Evolutionary conservation across 768 basidiomycete genomes (phyloP), one percentile per base, ranked within the genome.

Genomic region (Galerina marginata): DNA sequence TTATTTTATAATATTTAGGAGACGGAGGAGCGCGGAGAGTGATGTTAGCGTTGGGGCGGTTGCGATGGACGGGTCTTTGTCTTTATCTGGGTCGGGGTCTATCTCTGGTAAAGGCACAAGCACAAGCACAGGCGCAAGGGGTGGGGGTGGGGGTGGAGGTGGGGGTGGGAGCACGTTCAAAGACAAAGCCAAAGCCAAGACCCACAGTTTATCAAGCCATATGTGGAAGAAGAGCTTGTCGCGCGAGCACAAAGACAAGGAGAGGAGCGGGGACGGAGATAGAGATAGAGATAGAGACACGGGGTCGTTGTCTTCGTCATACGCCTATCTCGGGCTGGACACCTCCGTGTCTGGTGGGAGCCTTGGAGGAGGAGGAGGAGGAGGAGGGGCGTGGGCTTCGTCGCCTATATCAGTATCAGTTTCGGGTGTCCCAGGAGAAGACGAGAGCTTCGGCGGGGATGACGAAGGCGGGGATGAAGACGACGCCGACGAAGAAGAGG

Each of bases 401-500:
- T 33, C 29, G 5, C 29, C 29, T 2, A 3, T 33, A 4, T 33
- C 29, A 33, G 7, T 33, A 4, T 33, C 29, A 33, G 29, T 1
- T 7, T 7, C 7, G 2, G 29, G 29, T 2, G 37, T 6, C 16
- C 11, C 25, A 1, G 48, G 48, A 5, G 51, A 37, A 5, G 51
- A 37, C 51, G 33, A 16, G 37, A 38, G 37, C 46, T 47, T 20
- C 3, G 44, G 16, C 33, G 49, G 33, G 26, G 49, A 50, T 15
- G 49, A 33, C n/a, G n/a, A n/a, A n/a, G 23, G 6, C 7, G 47
- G 37, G 23, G 40, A 58, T 11, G 61, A 50, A 9, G 62, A 25
- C 1, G 62, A 48, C 2, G 57, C 44, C 0, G 62, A 59, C 12
- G 78, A 79, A 9, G 82, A 82, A 7, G 76, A 69, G 7, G 67